phyloP scores from a whole-genome alignment of 495 filamentous ascomycete species.

The Penicillium pancosmium region DNA sequence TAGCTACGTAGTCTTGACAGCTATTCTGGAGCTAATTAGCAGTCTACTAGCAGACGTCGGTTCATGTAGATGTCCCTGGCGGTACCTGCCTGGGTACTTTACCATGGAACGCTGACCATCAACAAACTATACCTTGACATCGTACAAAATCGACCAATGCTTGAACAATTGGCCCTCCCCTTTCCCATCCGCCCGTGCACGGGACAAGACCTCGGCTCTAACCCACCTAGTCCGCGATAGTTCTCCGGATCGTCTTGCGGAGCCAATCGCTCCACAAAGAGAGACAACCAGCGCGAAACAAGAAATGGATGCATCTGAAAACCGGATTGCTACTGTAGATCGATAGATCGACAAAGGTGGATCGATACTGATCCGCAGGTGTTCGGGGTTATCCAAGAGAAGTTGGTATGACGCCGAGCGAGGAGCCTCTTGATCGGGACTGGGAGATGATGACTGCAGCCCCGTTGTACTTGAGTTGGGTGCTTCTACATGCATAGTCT shows the following conservation, averaged over 20 bases:
- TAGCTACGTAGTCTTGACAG: too few species aligned
- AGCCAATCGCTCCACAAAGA: slow-evolving; percentile 2
- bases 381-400: background rate
- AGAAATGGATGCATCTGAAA: slow-evolving; percentile 20
- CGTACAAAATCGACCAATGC: too few species aligned
- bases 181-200: background rate
- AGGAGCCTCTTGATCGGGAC: slow-evolving; percentile 7
- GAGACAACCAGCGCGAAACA: slow-evolving; percentile 1
- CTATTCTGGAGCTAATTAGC: too few species aligned
- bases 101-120: too few species aligned
- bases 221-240: slow-evolving; percentile 1
- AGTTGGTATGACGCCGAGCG: slow-evolving; percentile 2
- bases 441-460: slow-evolving; percentile 2
- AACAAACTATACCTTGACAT: too few species aligned
- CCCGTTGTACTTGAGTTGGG: slow-evolving; percentile 2
- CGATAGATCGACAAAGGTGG: slow-evolving; percentile 16
- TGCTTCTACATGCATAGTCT: slow-evolving; percentile 1
- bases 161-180: background rate
- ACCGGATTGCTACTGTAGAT: slow-evolving; percentile 23
- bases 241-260: slow-evolving; percentile 3
- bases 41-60: too few species aligned
- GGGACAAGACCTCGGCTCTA: background rate
- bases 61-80: too few species aligned
- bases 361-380: slow-evolving; percentile 7
- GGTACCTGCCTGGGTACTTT: too few species aligned